Evolutionary conservation across 73 alveolate species (phyloP), one percentile per base, ranked within the genome.

Genomic region (Paramecium bursaria): DNA sequence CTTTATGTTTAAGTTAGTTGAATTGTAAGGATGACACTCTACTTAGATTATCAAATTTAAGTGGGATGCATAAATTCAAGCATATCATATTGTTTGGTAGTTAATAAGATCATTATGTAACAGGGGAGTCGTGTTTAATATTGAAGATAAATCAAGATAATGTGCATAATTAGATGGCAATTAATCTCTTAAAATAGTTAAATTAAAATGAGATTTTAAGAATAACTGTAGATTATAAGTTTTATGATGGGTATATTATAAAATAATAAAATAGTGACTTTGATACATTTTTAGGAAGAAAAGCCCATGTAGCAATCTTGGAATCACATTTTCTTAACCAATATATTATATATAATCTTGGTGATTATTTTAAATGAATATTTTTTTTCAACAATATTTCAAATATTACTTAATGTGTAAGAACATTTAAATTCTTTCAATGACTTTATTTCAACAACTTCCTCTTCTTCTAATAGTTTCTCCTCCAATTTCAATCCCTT

Each of bases 1-100:
- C 96, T 51, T 73, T 74, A 86, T 88, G 98, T 61, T 87, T 97
- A 22, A 90, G 89, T 47, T 94, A 97, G 85, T 76, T 97, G 50
- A 88, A 94, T 74, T 91, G 95, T 92, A 88, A 93, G 31, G 99
- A 98, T 73, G 86, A 90, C 42, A 91, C 82, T 31, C 33, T 67
- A 5, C 35, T 67, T 10, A 67, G 44, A 39, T 47, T 67, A 67
- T 67, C 82, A 0, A 15, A 11, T 39, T 42, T 33, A 10, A 33
- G 60, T 1, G 82, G 82, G 21, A 67, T 67, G 82, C 14, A 42
- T 67, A 67, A 67, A 67, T 67, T 67, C 22, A 67, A 67, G 4
- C 14, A 67, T 67, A 67, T 67, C 2, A 67, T 67, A 9, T 67
- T 67, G 27, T 67, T 67, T 67, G 82, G 82, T 0, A 39, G 60